Evolutionary conservation across 2,329 filamentous ascomycete genomes (phyloP).

Genomic region (Diplocarpon rosae): DNA sequence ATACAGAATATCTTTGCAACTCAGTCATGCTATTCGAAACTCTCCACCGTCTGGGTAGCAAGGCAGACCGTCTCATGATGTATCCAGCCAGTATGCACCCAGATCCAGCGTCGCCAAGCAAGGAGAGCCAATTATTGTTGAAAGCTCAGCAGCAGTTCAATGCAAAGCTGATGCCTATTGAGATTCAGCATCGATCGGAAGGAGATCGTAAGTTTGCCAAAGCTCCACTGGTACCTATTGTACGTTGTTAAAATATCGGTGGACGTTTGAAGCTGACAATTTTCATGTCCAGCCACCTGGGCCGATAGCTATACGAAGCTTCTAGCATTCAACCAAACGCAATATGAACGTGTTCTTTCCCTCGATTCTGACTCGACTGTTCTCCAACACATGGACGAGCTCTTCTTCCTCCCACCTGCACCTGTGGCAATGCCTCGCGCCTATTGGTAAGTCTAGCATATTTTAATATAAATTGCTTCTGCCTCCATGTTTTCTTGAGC

Average conservation of each 20-base stretch:
- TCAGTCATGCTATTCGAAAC: slow-evolving; percentile 30
- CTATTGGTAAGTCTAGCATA: too few relatives aligned
- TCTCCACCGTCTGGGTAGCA: slow-evolving; percentile 31
- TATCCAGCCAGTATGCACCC: slow-evolving; percentile 30
- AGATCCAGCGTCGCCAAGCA: slow-evolving; percentile 21
- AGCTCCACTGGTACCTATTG: neutral
- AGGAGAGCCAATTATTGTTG: slow-evolving; percentile 27
- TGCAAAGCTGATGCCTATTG: slow-evolving; percentile 33
- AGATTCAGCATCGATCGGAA: slow-evolving; percentile 31
- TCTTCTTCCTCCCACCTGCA: slow-evolving; percentile 53
- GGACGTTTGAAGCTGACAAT: slow-evolving; percentile 45
- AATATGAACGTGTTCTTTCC: slow-evolving; percentile 12
- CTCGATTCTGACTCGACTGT: slow-evolving; percentile 40
- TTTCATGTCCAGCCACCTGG: slow-evolving; percentile 34
- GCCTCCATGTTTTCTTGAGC: too few relatives aligned
- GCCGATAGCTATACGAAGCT: slow-evolving; percentile 22
- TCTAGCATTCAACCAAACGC: slow-evolving; percentile 20
- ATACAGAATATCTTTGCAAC: slow-evolving; percentile 21
- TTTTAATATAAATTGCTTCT: too few relatives aligned
- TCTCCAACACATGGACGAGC: slow-evolving; percentile 54
- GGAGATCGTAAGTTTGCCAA: too few relatives aligned
- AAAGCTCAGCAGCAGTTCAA: slow-evolving; percentile 33
- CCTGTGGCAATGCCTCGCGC: slow-evolving; percentile 58
- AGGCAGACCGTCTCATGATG: slow-evolving; percentile 36
- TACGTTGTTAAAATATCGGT: slow-evolving; percentile 23